Percentiles rank a stretch among this genome's conserved stretches.
phyloP scores from a whole-genome alignment of 495 filamentous ascomycete genomes.

The Achaetomiella virescens region DNA sequence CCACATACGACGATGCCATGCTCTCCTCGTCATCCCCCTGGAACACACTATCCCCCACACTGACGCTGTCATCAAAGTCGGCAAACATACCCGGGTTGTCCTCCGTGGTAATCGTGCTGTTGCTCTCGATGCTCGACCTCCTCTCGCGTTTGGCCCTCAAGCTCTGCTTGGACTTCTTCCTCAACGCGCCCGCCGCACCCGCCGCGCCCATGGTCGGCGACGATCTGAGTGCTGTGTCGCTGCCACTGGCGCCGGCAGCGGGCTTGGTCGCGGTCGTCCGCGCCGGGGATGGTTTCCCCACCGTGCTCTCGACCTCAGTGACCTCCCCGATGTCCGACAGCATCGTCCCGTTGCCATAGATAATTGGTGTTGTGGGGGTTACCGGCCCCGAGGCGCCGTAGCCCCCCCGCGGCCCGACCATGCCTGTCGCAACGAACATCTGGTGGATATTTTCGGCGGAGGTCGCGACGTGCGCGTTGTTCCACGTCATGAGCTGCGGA shows the following conservation, averaged over 20 bases:
- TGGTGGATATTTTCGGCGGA: constrained; percentile 31
- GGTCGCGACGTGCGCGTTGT: constrained; percentile 31
- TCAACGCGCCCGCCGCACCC: constrained; percentile 16
- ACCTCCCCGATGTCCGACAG: constrained; percentile 72
- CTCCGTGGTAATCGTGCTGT: constrained; percentile 46
- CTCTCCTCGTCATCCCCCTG: constrained; percentile 56
- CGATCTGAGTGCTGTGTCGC: constrained; percentile 26
- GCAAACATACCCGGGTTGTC: constrained; percentile 41
- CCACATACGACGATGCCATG: constrained; percentile 45
- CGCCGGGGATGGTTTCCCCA: constrained; percentile 29
- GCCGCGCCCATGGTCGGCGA: constrained; percentile 32
- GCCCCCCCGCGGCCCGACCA: constrained; percentile 16
- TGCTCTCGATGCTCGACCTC: constrained; percentile 40
- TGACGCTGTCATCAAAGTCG: constrained; percentile 52
- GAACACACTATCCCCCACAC: constrained; percentile 52
- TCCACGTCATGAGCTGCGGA: constrained; percentile 41
- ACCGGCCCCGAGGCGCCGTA: constrained; percentile 46
- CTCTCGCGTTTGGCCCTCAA: constrained; percentile 32
- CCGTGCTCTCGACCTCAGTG: constrained; percentile 52
- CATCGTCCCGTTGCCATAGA: constrained; percentile 56
- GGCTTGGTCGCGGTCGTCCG: constrained; percentile 6
- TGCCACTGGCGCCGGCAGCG: constrained; percentile 10
- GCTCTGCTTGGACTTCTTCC: constrained; percentile 37
- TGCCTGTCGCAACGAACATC: constrained; percentile 26
- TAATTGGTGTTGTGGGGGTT: constrained; percentile 53